Conservation (phyloP, 164 flowering plant genomes). For the Annona squamosa region DNA sequence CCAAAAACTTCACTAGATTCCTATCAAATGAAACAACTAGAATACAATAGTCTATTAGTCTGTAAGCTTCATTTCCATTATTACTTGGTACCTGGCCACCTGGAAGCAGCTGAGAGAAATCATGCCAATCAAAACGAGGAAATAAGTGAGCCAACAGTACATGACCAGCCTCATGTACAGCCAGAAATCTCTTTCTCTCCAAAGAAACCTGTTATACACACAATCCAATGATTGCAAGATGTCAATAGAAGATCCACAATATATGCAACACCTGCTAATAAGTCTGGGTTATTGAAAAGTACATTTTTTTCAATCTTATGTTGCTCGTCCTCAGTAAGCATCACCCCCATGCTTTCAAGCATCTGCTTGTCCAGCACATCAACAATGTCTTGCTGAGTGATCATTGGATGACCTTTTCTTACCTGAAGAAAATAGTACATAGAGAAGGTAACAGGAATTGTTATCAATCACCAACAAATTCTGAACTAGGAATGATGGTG, state of each 20-base stretch:
- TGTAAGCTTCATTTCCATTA: neutral
- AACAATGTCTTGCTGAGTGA: slow-evolving; percentile 75
- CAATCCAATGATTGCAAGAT: neutral
- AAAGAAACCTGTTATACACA: slow-evolving; percentile 49
- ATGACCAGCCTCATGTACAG: slow-evolving; percentile 99
- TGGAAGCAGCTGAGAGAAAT: slow-evolving; percentile 95
- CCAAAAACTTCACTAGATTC: neutral
- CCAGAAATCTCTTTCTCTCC: slow-evolving; percentile 79
- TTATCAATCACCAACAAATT: neutral
- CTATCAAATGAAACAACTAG: neutral
- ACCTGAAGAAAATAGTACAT: slow-evolving; percentile 41
- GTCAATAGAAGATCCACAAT: neutral
- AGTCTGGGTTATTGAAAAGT: slow-evolving; percentile 17
- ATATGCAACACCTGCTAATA: slow-evolving; percentile 1
- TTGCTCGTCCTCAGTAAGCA: slow-evolving; percentile 97
- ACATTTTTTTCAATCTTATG: slow-evolving; percentile 83
- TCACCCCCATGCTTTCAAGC: slow-evolving; percentile 97
- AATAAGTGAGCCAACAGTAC: slow-evolving; percentile 89
- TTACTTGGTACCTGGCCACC: slow-evolving; percentile 72
- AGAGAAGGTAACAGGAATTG: neutral
- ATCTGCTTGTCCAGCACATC: slow-evolving; percentile 94
- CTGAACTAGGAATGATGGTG: neutral
- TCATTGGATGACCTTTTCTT: slow-evolving; percentile 76
- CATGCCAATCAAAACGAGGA: slow-evolving; percentile 97
- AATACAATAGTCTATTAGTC: neutral